Percentiles rank a stretch among this genome's conserved stretches.
Conservation (phyloP, 1,284 basidiomycete genomes). For the Boletellus sp. region DNA sequence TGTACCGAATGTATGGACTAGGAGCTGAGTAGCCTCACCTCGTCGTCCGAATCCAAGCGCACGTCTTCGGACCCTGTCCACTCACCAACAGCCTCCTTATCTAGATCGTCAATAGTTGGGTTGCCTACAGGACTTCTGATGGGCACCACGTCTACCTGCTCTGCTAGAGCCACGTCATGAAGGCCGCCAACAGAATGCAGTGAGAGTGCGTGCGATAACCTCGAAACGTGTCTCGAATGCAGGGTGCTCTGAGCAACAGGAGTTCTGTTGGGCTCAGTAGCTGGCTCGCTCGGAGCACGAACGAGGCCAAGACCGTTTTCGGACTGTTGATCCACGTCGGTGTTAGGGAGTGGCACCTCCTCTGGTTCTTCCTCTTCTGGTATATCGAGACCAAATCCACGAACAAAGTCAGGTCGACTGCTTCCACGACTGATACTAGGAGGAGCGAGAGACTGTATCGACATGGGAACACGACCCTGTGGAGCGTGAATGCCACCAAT, state of each 20-base stretch:
- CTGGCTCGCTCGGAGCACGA: constrained; percentile 15
- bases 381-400: constrained; percentile 75
- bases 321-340: constrained; percentile 28
- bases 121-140: constrained; percentile 30
- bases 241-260: constrained; percentile 48
- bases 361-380: constrained; percentile 59
- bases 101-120: constrained; percentile 37
- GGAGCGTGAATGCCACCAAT: constrained; percentile 49
- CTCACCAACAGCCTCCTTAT: constrained; percentile 56
- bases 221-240: constrained; percentile 71
- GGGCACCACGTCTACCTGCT: constrained; percentile 29
- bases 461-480: constrained; percentile 55
- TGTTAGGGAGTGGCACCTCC: constrained; percentile 28
- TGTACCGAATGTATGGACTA: constrained; percentile 4
- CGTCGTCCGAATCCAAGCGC: constrained; percentile 54
- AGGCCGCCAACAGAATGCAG: constrained; percentile 58
- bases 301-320: constrained; percentile 15
- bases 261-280: constrained; percentile 35
- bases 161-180: constrained; percentile 27
- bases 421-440: constrained; percentile 45
- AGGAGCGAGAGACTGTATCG: constrained; percentile 45
- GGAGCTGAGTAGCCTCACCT: constrained; percentile 40
- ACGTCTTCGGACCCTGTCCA: constrained; percentile 81
- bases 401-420: constrained; percentile 64
- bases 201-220: constrained; percentile 61